Conservation (phyloP, 2,329 filamentous ascomycete species). For the Fusarium longipes region DNA sequence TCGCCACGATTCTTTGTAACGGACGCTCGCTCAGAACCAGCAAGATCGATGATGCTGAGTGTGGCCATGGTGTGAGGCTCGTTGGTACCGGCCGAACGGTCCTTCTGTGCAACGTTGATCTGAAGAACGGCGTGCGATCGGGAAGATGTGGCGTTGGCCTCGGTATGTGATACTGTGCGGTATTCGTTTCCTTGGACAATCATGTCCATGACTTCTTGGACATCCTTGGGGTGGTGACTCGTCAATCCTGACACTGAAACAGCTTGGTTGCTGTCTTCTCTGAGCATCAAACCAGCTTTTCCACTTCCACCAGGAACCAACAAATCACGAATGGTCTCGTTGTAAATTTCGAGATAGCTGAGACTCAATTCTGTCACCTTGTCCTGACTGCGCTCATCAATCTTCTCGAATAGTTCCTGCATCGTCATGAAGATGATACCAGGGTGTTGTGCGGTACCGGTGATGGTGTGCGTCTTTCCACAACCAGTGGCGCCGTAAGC, state of each 20-base stretch:
- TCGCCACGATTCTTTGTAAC: constrained; percentile 97
- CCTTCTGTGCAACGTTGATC: constrained; percentile 95
- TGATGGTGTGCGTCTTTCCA: constrained; percentile 98
- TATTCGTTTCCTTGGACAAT: constrained; percentile 95
- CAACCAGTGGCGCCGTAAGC: constrained; percentile 98
- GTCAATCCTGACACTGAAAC: constrained; percentile 92
- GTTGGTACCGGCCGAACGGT: constrained; percentile 89
- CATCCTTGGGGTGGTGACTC: constrained; percentile 89
- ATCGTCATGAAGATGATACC: constrained; percentile 99
- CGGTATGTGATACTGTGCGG: constrained; percentile 95
- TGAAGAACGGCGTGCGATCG: constrained; percentile 97
- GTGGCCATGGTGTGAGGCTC: constrained; percentile 99
- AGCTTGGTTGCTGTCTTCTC: constrained; percentile 92
- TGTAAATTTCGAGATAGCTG: constrained; percentile 98
- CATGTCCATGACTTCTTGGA: constrained; percentile 99
- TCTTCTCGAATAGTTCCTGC: constrained; percentile 98
- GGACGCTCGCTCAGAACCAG: constrained; percentile 93
- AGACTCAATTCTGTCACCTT: constrained; percentile 91
- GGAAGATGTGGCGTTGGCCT: constrained; percentile 96
- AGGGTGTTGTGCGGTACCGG: constrained; percentile 88
- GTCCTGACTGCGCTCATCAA: constrained; percentile 84
- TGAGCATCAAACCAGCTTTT: constrained; percentile 87
- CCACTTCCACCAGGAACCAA: constrained; percentile 81
- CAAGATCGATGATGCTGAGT: constrained; percentile 96
- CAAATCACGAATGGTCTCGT: constrained; percentile 96